phyloP scores from a whole-genome alignment of 1,284 basidiomycete genomes.

The Pseudozyma sp. region DNA sequence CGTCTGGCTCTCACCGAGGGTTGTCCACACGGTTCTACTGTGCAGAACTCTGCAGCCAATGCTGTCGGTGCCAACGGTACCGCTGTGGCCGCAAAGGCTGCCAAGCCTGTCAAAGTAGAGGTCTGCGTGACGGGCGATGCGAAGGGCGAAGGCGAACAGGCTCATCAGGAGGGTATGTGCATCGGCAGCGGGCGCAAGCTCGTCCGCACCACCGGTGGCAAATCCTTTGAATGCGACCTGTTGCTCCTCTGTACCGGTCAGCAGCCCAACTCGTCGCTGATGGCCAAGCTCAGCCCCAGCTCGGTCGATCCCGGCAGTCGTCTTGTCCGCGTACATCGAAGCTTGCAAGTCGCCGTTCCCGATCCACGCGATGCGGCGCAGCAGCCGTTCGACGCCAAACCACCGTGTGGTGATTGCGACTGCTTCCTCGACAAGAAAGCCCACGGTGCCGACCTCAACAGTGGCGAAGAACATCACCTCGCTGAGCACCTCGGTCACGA shows the following conservation, averaged over 20 bases:
- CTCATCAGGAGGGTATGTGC: slow-evolving; percentile 53
- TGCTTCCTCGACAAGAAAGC: slow-evolving; percentile 67
- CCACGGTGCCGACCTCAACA: slow-evolving; percentile 24
- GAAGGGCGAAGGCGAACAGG: slow-evolving; percentile 52
- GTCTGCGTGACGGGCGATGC: slow-evolving; percentile 48
- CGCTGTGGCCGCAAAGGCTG: slow-evolving; percentile 8
- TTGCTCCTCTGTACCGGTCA: slow-evolving; percentile 67
- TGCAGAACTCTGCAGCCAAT: slow-evolving; percentile 31
- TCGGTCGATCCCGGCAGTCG: slow-evolving; percentile 62
- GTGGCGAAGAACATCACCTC: slow-evolving; percentile 31
- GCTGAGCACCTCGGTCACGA: slow-evolving; percentile 17
- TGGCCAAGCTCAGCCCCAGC: slow-evolving; percentile 59
- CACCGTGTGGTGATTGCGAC: slow-evolving; percentile 67
- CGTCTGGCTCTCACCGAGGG: slow-evolving; percentile 63
- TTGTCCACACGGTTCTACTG: slow-evolving; percentile 60
- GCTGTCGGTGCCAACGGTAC: slow-evolving; percentile 11
- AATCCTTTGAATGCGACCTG: slow-evolving; percentile 62
- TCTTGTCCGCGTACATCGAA: slow-evolving; percentile 58
- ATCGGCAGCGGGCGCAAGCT: slow-evolving; percentile 53
- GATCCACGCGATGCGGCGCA: slow-evolving; percentile 55
- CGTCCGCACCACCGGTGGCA: slow-evolving; percentile 64
- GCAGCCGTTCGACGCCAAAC: slow-evolving; percentile 55
- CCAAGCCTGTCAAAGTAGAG: slow-evolving; percentile 16
- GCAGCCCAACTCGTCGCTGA: slow-evolving; percentile 64
- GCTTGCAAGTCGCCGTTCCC: slow-evolving; percentile 62